Conservation (phyloP, 139 green algal genomes). For the Coelastrella sp. region DNA sequence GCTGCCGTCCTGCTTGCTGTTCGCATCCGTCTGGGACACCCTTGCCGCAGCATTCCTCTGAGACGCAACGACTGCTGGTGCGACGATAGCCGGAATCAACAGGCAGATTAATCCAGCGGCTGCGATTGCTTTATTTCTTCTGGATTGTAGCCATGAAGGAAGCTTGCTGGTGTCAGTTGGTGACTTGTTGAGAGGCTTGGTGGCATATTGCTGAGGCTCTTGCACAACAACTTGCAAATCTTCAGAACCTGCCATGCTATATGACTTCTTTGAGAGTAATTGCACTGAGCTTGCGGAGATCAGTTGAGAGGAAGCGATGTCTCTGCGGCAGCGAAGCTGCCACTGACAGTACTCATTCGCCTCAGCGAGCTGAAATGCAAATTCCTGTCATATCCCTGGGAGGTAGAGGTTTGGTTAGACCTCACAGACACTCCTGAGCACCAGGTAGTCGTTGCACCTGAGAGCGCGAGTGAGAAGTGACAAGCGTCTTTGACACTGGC, state of each 20-base stretch:
- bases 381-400: too few species aligned
- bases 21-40: not conserved
- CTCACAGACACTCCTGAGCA: too few species aligned
- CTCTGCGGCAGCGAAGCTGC: not conserved
- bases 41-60: constrained; percentile 11
- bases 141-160: not conserved
- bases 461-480: not conserved
- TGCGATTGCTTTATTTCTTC: not conserved
- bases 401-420: too few species aligned
- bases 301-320: too few species aligned
- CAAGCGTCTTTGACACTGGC: not conserved
- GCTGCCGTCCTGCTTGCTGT: not conserved
- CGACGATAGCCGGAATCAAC: constrained; percentile 20
- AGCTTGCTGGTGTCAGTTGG: constrained; percentile 12
- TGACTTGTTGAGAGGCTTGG: constrained; percentile 28
- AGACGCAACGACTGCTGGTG: not conserved
- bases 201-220: not conserved
- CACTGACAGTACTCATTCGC: not conserved
- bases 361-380: not conserved
- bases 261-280: too few species aligned
- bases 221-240: constrained; percentile 37
- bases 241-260: constrained; percentile 6
- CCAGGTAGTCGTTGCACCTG: not conserved
- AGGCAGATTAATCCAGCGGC: constrained; percentile 7
- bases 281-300: too few species aligned